Conservation (phyloP, 2,329 filamentous ascomycete species). For the Rhexocercosporidium sp. region DNA sequence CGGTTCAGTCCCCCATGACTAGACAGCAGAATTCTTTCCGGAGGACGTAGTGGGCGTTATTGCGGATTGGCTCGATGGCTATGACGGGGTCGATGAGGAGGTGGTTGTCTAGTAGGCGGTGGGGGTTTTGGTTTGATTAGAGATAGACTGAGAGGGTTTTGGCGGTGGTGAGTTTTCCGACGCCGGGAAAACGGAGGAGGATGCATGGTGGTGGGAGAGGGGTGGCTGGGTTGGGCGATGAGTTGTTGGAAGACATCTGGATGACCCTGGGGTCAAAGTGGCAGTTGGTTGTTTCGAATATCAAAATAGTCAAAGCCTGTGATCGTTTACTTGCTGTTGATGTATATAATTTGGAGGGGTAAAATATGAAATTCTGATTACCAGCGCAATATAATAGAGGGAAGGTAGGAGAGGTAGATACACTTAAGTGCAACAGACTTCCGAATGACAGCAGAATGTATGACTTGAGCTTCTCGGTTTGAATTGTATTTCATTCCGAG, state of each 20-base stretch:
- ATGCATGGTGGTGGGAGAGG: neutral
- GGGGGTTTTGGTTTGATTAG: neutral
- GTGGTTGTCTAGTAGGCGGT: constrained; percentile 4
- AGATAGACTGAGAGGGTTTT: neutral
- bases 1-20: neutral
- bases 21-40: neutral
- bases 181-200: neutral
- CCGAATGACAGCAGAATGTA: neutral
- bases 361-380: too few relatives aligned
- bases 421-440: neutral
- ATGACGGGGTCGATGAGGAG: constrained; percentile 2
- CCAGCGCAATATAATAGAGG: too few relatives aligned
- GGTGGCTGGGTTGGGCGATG: neutral
- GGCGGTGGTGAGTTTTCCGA: neutral
- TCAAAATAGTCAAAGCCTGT: too few relatives aligned
- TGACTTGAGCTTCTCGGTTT: neutral
- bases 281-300: neutral
- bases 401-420: neutral
- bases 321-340: too few relatives aligned
- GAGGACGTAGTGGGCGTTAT: neutral
- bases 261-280: neutral
- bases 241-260: neutral
- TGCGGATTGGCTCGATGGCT: neutral
- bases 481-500: neutral
- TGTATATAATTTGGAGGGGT: too few relatives aligned